A percentile compares a stretch with the other conserved stretches of the same genome.
Evolutionary conservation across 1,139 yeast genomes (phyloP).

Genomic region (Lodderomyces parapsilosis): DNA sequence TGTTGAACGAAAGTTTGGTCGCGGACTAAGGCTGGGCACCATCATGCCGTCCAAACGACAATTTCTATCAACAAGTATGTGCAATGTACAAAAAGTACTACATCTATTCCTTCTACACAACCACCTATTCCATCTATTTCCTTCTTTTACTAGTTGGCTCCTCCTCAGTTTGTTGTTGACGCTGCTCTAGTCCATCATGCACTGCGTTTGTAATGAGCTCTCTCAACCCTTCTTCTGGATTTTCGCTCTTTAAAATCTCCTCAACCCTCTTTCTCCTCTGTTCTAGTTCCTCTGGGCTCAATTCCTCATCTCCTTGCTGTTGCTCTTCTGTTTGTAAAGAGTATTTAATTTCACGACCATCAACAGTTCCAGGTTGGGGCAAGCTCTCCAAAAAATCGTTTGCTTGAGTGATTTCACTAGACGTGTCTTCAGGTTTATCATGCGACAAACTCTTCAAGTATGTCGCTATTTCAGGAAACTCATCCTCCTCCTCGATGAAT

Average conservation of each 20-base stretch:
- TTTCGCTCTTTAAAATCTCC: conserved; percentile 69
- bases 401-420: conserved; percentile 13
- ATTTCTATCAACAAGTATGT: no score
- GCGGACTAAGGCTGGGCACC: no score
- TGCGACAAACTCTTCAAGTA: conserved; percentile 55
- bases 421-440: conserved; percentile 16
- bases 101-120: not conserved
- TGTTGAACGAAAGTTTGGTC: not conserved
- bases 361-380: conserved; percentile 41
- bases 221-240: conserved; percentile 75
- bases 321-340: conserved; percentile 48
- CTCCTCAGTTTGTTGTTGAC: conserved; percentile 19
- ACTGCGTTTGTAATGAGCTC: conserved; percentile 67
- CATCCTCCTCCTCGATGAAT: conserved; percentile 79
- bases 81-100: not conserved
- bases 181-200: conserved; percentile 45
- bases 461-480: conserved; percentile 71
- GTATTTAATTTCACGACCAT: conserved; percentile 60
- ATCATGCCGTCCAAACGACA: no score
- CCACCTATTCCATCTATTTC: conserved; percentile 2
- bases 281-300: conserved; percentile 31
- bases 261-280: conserved; percentile 66
- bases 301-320: conserved; percentile 32
- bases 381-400: conserved; percentile 23
- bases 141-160: conserved; percentile 22